These are phyloP conservation scores for Quercus agrifolia DNA, from an alignment of 306 rosid species.

Conservation along the genomic window DNA sequence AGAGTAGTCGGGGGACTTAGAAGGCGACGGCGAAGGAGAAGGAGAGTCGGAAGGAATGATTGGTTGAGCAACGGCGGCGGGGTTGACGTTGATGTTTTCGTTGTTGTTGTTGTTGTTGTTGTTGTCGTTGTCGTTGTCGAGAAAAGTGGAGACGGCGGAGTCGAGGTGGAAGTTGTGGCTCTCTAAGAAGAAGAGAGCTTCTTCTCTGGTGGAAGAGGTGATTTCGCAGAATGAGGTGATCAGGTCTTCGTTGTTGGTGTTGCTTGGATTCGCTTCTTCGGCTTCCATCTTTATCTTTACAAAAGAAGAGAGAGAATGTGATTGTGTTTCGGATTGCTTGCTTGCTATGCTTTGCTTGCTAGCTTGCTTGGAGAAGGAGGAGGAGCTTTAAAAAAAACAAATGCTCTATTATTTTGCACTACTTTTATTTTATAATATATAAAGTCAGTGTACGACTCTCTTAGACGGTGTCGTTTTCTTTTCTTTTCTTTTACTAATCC, in stretches of 20 bases:
- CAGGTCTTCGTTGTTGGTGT: constrained; percentile 18
- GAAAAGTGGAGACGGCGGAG: constrained; percentile 81
- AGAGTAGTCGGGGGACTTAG: constrained; percentile 36
- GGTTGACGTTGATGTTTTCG: background rate
- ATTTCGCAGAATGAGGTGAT: constrained; percentile 72
- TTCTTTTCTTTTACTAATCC: no score
- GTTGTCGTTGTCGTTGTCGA: constrained; percentile 36
- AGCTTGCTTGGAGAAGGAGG: background rate
- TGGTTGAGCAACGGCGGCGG: constrained; percentile 3
- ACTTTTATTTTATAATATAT: no score
- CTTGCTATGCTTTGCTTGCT: no score
- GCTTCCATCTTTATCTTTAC: constrained; percentile 30
- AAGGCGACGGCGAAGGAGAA: constrained; percentile 32
- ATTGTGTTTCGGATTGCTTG: background rate
- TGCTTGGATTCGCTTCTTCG: constrained; percentile 29
- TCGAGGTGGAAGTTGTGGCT: constrained; percentile 85
- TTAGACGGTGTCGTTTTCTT: no score
- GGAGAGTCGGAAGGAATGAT: constrained; percentile 3
- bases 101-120: background rate
- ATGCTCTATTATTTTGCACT: no score
- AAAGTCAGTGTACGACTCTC: no score
- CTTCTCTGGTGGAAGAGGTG: constrained; percentile 69
- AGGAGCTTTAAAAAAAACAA: no score
- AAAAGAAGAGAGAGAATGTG: background rate
- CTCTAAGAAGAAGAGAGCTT: constrained; percentile 80